Base-by-base conservation (phyloP, 2,329 filamentous ascomycete species). In the Exophiala calicioides region DNA sequence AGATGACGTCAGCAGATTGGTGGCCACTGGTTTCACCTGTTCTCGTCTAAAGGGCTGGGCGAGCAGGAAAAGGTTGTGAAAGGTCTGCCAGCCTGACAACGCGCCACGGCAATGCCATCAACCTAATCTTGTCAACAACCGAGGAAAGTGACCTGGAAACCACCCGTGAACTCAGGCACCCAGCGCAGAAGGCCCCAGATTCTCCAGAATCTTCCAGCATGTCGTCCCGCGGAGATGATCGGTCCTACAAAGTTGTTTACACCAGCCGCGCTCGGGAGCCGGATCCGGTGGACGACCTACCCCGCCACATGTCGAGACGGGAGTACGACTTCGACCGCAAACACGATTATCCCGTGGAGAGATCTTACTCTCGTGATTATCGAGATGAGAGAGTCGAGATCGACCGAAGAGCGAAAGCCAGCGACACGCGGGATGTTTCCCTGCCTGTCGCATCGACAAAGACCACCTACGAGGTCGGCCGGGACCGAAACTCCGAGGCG, bases 181-280 rank as follows among this genome's bases (percentile, higher is more conserved):
- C 13, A 10, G 12, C 12, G 29, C 8, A 16, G 10, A 13, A 4
- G 3, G 15, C 10, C 5, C 12, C 3, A 16, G 3, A 18, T n/a
- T n/a, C n/a, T 23, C 29, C 18, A 20, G 18, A 16, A n/a, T 18
- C 2, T 9, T 12, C 7, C 16, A 15, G 23, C 2, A 55, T 55
- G 52, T 46, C 52, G 18, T 44, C 48, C 7, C 48, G 44, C 7
- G 52, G 32, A 10, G 48, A 41, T 29, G 54, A 53, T 47, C 51
- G 54, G 13, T 32, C 41, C 23, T 53, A 57, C 41, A 56, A 52
- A 41, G 55, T 57, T 9, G 45, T 52, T 31, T 55, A 56, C 36
- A 35, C 46, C 5, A 50, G 34, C 37, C 52, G 52, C 8, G 24
- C 21, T 16, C 41, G 48, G 13, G 47, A 35, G n/a, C 12, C 27